Conservation (phyloP, 495 filamentous ascomycete genomes). For the Apiosordaria backusii region DNA sequence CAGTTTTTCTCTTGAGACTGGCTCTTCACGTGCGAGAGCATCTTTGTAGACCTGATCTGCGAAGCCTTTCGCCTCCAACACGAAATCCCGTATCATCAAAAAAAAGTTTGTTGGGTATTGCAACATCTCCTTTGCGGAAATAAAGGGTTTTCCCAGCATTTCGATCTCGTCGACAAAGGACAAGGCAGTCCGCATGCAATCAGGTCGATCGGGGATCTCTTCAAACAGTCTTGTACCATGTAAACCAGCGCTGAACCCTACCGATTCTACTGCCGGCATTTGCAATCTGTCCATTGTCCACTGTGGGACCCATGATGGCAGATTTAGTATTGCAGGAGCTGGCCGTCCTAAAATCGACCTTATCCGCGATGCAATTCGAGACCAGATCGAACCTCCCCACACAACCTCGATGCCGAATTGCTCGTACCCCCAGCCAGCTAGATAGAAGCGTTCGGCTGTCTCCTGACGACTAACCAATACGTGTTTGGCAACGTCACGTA, state of each 20-base stretch:
- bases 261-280: neutral
- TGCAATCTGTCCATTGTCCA: neutral
- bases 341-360: neutral
- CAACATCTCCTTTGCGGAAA: no score
- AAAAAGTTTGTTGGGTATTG: no score
- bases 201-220: neutral
- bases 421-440: neutral
- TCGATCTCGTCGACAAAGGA: neutral
- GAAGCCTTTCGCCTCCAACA: no score
- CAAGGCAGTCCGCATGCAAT: neutral
- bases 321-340: neutral
- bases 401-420: neutral
- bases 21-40: no score
- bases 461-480: neutral
- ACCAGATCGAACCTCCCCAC: neutral
- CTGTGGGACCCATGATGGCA: neutral
- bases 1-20: neutral
- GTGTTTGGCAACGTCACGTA: neutral
- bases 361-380: neutral
- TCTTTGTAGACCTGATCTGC: no score
- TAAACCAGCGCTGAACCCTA: neutral
- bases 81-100: no score
- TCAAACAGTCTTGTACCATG: neutral
- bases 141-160: neutral
- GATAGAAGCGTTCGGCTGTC: neutral